Percentiles rank a stretch among this genome's conserved stretches.
phyloP scores from a whole-genome alignment of 495 filamentous ascomycete species.

The Tirmania nivea region DNA sequence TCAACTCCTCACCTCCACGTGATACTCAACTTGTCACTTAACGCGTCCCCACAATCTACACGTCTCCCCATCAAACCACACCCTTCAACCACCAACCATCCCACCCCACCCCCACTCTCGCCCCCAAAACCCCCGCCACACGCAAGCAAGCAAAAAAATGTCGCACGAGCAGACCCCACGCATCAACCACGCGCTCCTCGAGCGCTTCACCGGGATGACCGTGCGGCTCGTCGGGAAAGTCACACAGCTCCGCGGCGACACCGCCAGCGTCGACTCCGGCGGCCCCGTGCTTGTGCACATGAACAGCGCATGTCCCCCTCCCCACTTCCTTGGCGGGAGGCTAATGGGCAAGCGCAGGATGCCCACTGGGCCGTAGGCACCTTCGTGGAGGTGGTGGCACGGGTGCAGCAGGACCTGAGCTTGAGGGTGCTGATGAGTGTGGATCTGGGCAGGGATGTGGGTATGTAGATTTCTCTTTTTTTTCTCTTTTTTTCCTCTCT shows the following conservation, averaged over 20 bases:
- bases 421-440: constrained; percentile 51
- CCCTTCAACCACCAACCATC: neutral
- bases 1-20: too few species aligned
- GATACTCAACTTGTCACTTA: too few species aligned
- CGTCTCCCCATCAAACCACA: constrained; percentile 8
- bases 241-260: constrained; percentile 54
- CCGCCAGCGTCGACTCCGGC: constrained; percentile 50
- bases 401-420: constrained; percentile 59
- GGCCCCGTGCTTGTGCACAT: constrained; percentile 51
- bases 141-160: too few species aligned
- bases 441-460: constrained; percentile 56
- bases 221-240: constrained; percentile 80
- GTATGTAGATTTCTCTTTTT: constrained; percentile 24
- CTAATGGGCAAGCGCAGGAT: constrained; percentile 36
- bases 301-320: constrained; percentile 35
- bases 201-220: constrained; percentile 44
- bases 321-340: neutral
- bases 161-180: constrained; percentile 34
- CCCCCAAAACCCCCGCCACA: neutral
- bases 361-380: constrained; percentile 57
- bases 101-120: neutral
- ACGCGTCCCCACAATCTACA: constrained; percentile 6
- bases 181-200: constrained; percentile 43
- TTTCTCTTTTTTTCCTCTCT: too few species aligned
- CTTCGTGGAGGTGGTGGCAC: constrained; percentile 73